Evolutionary conservation across 352 stramenopile species (phyloP), one percentile per base, ranked within the genome.

Genomic region (Globisporangium nunn): DNA sequence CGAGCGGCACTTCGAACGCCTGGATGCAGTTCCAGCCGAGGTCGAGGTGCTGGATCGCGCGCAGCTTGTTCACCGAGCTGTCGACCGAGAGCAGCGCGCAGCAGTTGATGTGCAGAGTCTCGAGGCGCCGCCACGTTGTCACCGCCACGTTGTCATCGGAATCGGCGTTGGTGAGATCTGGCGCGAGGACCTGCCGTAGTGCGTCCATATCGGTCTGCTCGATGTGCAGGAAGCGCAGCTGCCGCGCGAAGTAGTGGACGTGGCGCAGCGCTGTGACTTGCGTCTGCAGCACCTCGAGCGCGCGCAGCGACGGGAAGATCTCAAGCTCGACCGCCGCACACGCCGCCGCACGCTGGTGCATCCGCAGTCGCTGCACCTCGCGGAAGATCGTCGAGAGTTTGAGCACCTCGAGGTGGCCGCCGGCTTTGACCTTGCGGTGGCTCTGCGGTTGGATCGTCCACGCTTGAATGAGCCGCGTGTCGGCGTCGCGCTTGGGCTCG

Each of bases 371-470:
- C 31, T 70, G 70, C 33, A 91, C 81, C 58, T 95, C 81, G 5
- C 79, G 71, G 39, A 95, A 65, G 7, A 91, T 88, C 14, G 85
- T 95, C 14, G 82, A 93, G 47, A 95, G 72, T 53, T 95, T 95
- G 60, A 95, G 80, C 60, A 95, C 81, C 58, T 88, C 79, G 41
- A 95, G 73, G 59, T 95, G 83, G 41, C 75, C 80, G 58, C 72
- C 84, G 57, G 85, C 71, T 63, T 91, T 91, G 58, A 83, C 68
- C 54, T 81, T 83, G 29, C 75, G 59, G 44, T 71, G 64, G 14
- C 62, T 56, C 59, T 87, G 78, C 30, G 76, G 78, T 62, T 90
- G 80, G 57, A 93, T 89, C 5, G 79, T 90, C 79, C 78, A 90
- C 1, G 79, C 77, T 59, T 91, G 71, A 14, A 91, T 69, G 8